Percentiles rank a stretch among this genome's conserved stretches.
Evolutionary conservation across 2,329 filamentous ascomycete genomes (phyloP).

Genomic region (Conoideocrella luteorostrata): DNA sequence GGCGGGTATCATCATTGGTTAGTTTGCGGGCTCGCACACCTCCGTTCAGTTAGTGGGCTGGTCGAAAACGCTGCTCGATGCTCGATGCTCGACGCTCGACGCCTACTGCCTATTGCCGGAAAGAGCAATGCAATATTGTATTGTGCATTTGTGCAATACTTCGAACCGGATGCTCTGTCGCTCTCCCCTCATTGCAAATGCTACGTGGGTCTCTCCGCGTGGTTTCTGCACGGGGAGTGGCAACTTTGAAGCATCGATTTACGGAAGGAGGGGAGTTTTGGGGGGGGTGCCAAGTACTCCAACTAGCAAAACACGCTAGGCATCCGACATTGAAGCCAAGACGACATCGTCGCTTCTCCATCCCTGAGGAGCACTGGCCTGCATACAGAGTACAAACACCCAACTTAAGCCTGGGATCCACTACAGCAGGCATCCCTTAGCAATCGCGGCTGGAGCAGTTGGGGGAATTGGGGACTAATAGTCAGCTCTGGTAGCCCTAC

Average conservation of each 20-base stretch:
- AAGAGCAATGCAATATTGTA: not conserved
- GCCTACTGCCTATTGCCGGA: no score
- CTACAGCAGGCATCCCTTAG: not conserved
- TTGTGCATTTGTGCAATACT: not conserved
- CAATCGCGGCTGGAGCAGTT: not conserved
- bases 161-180: not conserved
- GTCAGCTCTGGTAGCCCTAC: not conserved
- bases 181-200: not conserved
- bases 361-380: no score
- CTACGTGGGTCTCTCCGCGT: constrained; percentile 6
- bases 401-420: constrained; percentile 1
- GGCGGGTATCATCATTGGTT: not conserved
- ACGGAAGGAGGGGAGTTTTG: not conserved
- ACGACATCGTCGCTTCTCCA: constrained; percentile 3
- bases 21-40: constrained; percentile 1
- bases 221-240: constrained; percentile 5
- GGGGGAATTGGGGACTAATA: not conserved
- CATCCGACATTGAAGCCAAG: not conserved
- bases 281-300: no score
- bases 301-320: constrained; percentile 5
- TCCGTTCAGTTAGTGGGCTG: not conserved
- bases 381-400: no score
- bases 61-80: not conserved
- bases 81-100: no score
- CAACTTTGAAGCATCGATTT: not conserved